Conservation (phyloP, 202 grass and related monocot species). For the Bolboschoenoplectus hybrid region DNA sequence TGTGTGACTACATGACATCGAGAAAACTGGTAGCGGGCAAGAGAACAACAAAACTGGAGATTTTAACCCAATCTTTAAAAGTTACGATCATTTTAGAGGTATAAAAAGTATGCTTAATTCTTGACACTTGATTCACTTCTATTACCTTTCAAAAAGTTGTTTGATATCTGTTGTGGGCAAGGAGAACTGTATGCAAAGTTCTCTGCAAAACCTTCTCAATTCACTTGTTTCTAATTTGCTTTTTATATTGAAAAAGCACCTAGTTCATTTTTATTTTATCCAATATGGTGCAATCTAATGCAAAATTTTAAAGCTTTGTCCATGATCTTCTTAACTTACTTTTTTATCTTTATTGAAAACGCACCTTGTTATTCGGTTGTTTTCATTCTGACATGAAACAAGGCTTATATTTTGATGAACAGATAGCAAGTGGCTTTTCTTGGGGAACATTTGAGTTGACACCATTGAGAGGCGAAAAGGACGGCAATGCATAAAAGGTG, state of each 20-base stretch:
- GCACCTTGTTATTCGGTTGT: not conserved
- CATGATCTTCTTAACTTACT: not conserved
- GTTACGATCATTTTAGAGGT: conserved; percentile 94
- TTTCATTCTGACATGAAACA: conserved; percentile 30
- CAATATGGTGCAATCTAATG: conserved; percentile 1
- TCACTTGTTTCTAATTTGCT: not conserved
- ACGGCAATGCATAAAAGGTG: conserved; percentile 47
- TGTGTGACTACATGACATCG: conserved; percentile 87
- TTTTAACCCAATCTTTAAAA: conserved; percentile 74
- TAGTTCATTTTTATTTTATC: not conserved
- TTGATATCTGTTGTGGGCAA: not conserved
- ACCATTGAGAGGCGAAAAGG: conserved; percentile 60
- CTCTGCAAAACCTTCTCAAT: conserved; percentile 15
- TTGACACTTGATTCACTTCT: conserved; percentile 22
- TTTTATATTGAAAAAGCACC: not conserved
- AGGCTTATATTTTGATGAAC: conserved; percentile 36
- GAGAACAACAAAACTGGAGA: conserved; percentile 65
- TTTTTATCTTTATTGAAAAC: not conserved
- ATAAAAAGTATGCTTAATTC: not conserved
- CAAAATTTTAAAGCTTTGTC: not conserved
- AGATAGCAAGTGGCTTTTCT: conserved; percentile 73
- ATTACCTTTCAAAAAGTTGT: conserved; percentile 5
- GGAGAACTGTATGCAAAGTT: conserved; percentile 8
- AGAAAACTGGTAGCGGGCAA: conserved; percentile 39
- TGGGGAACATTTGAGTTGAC: conserved; percentile 77